Evolutionary conservation across 441 rosid genomes (phyloP).

Genomic region (Eruca vesicaria): DNA sequence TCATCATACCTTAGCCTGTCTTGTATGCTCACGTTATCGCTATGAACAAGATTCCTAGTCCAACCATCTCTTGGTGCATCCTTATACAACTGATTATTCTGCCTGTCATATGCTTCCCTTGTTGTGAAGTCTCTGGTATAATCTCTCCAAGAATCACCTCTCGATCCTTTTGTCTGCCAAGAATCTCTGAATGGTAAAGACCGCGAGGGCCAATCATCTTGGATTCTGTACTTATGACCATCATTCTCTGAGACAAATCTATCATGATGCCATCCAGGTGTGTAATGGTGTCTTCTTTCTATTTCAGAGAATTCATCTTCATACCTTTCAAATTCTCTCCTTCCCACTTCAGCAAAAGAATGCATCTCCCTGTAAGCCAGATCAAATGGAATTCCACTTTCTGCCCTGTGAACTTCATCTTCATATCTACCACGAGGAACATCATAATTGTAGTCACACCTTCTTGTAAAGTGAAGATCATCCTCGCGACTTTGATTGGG

Average conservation of each 20-base stretch:
- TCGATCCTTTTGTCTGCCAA: constrained; percentile 27
- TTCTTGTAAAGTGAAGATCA: constrained; percentile 28
- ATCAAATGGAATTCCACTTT: constrained; percentile 26
- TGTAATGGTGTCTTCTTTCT: constrained; percentile 32
- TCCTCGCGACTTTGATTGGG: constrained; percentile 34
- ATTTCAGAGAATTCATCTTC: constrained; percentile 31
- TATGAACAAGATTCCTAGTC: constrained; percentile 21
- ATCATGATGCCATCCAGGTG: constrained; percentile 38
- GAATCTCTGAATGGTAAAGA: constrained; percentile 32
- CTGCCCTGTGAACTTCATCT: constrained; percentile 33
- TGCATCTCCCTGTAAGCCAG: constrained; percentile 31
- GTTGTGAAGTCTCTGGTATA: constrained; percentile 19
- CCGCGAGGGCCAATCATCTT: constrained; percentile 28
- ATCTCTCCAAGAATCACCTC: constrained; percentile 19
- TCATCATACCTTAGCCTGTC: constrained; percentile 28
- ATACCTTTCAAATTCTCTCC: constrained; percentile 28
- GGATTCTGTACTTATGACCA: constrained; percentile 33
- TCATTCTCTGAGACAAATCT: constrained; percentile 34
- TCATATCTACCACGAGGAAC: constrained; percentile 29
- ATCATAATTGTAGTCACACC: constrained; percentile 30
- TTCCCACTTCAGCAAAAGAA: constrained; percentile 32
- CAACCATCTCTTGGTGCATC: constrained; percentile 34
- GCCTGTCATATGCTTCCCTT: constrained; percentile 32
- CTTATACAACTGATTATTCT: constrained; percentile 17
- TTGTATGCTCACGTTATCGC: constrained; percentile 8